Conservation (phyloP, 192 early-diverging fungal species). For the Gigaspora rosea region DNA sequence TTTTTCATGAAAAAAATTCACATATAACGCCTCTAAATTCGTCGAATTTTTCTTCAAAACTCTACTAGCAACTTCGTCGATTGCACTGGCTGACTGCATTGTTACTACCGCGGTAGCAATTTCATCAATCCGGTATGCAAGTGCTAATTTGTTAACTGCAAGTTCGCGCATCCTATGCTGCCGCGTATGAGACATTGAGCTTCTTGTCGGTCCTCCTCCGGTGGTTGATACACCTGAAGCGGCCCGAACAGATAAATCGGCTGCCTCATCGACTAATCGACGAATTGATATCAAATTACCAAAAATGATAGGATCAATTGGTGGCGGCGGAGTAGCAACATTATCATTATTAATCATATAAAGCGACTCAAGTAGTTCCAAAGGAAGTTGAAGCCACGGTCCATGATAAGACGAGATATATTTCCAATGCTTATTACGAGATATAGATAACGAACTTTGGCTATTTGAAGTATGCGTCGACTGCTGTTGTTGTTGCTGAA, state of each 20-base stretch:
- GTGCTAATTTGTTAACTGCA: slow-evolving; percentile 31
- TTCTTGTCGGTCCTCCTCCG: slow-evolving; percentile 13
- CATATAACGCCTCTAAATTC: slow-evolving; percentile 27
- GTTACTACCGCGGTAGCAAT: slow-evolving; percentile 27
- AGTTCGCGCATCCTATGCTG: slow-evolving; percentile 30
- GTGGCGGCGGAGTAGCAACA: slow-evolving; percentile 18
- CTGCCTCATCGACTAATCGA: slow-evolving; percentile 28
- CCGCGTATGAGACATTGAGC: slow-evolving; percentile 29
- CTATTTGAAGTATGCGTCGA: not conserved
- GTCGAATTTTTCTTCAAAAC: slow-evolving; percentile 25
- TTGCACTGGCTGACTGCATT: slow-evolving; percentile 28
- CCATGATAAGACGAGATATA: slow-evolving; percentile 35
- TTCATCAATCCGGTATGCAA: slow-evolving; percentile 31
- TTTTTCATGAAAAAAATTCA: slow-evolving; percentile 32
- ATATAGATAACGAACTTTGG: slow-evolving; percentile 25
- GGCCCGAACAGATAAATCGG: slow-evolving; percentile 27
- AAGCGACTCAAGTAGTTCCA: slow-evolving; percentile 30
- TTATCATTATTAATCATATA: slow-evolving; percentile 28
- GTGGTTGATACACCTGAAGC: slow-evolving; percentile 24
- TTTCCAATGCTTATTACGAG: slow-evolving; percentile 33
- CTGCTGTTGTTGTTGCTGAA: not conserved
- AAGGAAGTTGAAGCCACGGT: slow-evolving; percentile 35
- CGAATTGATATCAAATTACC: slow-evolving; percentile 30
- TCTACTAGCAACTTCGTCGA: slow-evolving; percentile 32
- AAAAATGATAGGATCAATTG: slow-evolving; percentile 28